Conservation (phyloP, 1,139 yeast species). For the Nakaseomyces nivariensis region DNA sequence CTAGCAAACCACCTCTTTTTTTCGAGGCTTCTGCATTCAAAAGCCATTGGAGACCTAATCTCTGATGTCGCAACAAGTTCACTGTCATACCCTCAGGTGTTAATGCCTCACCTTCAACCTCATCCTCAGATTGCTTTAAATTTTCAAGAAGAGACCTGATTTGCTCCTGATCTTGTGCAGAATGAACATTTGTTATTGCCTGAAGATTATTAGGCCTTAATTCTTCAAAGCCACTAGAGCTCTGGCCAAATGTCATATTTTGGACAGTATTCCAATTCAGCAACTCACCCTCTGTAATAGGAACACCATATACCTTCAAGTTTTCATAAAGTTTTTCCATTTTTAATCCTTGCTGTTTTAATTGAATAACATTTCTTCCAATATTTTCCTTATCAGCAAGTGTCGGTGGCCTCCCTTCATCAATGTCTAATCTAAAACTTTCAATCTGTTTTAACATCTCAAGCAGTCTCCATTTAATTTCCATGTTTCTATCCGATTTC, state of each 20-base stretch:
- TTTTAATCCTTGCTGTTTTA: conserved; percentile 21
- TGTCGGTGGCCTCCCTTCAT: conserved; percentile 21
- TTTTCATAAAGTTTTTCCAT: conserved; percentile 23
- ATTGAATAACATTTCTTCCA: conserved; percentile 12
- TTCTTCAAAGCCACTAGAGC: not conserved
- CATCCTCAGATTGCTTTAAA: conserved; percentile 52
- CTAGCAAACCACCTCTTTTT: conserved; percentile 68
- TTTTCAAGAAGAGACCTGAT: conserved; percentile 50
- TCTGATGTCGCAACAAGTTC: conserved; percentile 69
- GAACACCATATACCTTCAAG: conserved; percentile 16
- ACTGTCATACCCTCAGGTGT: conserved; percentile 67
- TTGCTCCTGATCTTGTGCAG: conserved; percentile 38
- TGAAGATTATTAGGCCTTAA: conserved; percentile 5
- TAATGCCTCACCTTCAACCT: conserved; percentile 41
- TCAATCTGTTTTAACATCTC: conserved; percentile 14
- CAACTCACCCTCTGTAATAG: conserved; percentile 13
- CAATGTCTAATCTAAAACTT: conserved; percentile 16
- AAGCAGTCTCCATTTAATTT: conserved; percentile 13
- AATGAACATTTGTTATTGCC: conserved; percentile 26
- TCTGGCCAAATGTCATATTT: not conserved
- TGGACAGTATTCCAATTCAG: not conserved
- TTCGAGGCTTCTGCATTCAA: conserved; percentile 51
- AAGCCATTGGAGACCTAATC: conserved; percentile 79
- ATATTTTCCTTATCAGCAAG: conserved; percentile 8
- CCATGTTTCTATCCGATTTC: conserved; percentile 12